These are phyloP conservation scores for Dipteronia dyeriana DNA, from an alignment of 345 rosid species.

Conservation along the genomic window DNA sequence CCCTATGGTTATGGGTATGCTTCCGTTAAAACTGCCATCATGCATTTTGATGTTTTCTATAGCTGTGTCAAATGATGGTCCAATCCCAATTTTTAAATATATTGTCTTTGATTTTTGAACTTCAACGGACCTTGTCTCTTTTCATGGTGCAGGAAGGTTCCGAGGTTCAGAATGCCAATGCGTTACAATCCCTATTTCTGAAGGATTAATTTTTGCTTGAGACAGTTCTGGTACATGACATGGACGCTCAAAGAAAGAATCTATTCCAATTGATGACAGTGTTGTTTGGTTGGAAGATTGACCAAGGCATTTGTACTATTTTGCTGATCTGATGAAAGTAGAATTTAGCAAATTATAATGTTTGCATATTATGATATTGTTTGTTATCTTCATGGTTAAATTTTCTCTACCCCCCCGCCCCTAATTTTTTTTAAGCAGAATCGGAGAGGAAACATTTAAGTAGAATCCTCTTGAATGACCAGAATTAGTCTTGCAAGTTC, in stretches of 20 bases:
- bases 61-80: neutral
- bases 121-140: neutral
- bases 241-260: neutral
- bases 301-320: neutral
- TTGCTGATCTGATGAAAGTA: conserved; percentile 4
- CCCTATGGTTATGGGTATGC: conserved; percentile 71
- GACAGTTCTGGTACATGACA: neutral
- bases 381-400: neutral
- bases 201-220: conserved; percentile 12
- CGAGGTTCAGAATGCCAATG: conserved; percentile 61
- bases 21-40: neutral
- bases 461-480: too few relatives aligned
- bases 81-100: neutral
- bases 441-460: neutral
- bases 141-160: conserved; percentile 53
- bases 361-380: neutral
- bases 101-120: neutral
- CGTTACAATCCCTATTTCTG: conserved; percentile 69
- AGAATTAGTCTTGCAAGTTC: too few relatives aligned
- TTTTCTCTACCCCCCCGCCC: too few relatives aligned
- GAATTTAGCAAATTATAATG: conserved; percentile 19
- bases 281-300: too few relatives aligned
- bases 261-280: too few relatives aligned
- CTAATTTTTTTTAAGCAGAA: neutral
- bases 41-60: neutral